Evolutionary conservation across 768 basidiomycete species (phyloP).

Genomic region (Xerocomus spinulosus): DNA sequence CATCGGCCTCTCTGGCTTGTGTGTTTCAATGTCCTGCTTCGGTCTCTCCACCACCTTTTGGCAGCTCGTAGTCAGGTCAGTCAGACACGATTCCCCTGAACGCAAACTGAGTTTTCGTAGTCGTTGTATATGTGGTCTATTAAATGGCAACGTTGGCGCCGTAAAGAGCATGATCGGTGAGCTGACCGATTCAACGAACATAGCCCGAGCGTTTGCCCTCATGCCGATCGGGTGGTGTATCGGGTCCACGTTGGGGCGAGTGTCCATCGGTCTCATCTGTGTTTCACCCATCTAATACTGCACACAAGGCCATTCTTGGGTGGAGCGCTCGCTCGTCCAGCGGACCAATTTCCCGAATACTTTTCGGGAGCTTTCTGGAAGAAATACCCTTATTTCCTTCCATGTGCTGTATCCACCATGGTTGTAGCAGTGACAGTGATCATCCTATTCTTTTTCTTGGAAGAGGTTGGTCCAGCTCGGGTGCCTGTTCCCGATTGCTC

Average conservation of each 20-base stretch:
- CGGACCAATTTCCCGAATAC: conserved; percentile 44
- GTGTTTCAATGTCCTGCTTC: conserved; percentile 65
- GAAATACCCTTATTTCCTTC: conserved; percentile 57
- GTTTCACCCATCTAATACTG: not conserved
- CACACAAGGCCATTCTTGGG: conserved; percentile 39
- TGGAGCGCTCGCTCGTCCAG: conserved; percentile 49
- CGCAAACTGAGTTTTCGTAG: conserved; percentile 8
- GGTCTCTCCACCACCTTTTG: conserved; percentile 65
- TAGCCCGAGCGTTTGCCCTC: conserved; percentile 25
- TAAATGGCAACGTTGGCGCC: conserved; percentile 35
- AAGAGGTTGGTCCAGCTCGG: conserved; percentile 39
- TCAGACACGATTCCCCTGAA: not conserved
- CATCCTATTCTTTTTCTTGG: conserved; percentile 43
- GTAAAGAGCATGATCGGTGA: conserved; percentile 67
- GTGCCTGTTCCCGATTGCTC: not conserved
- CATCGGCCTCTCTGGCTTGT: conserved; percentile 55
- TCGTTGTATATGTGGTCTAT: conserved; percentile 26
- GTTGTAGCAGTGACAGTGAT: conserved; percentile 43
- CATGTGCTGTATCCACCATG: conserved; percentile 56
- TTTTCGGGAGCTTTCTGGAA: conserved; percentile 48
- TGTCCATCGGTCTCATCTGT: conserved; percentile 7
- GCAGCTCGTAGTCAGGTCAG: conserved; percentile 47
- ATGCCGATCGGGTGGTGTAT: conserved; percentile 29
- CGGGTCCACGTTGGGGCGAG: conserved; percentile 34
- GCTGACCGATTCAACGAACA: conserved; percentile 45